Percentiles rank a stretch among this genome's conserved stretches.
These are phyloP conservation scores for Neoascochyta sp. DNA, from an alignment of 2,329 filamentous ascomycete genomes.

Conservation along the genomic window DNA sequence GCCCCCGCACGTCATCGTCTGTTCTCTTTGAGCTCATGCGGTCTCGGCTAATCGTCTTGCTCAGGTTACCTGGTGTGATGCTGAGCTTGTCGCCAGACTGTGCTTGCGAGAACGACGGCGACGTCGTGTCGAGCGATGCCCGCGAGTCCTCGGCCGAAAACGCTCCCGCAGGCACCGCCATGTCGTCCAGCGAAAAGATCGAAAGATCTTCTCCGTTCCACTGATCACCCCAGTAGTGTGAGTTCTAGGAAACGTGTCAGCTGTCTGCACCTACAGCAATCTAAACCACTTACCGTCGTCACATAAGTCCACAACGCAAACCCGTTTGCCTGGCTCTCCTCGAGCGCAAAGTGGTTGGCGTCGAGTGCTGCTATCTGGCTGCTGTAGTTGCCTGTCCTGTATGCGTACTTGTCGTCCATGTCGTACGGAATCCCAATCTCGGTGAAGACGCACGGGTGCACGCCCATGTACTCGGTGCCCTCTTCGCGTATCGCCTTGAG, in stretches of 20 bases:
- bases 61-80: conserved; percentile 73
- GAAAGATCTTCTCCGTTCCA: conserved; percentile 99
- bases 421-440: conserved; percentile 98
- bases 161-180: conserved; percentile 49
- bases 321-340: conserved; percentile 77
- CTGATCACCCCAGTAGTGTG: conserved; percentile 82
- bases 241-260: conserved; percentile 62
- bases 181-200: conserved; percentile 82
- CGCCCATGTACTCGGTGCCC: conserved; percentile 81
- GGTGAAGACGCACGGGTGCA: conserved; percentile 83
- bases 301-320: conserved; percentile 89
- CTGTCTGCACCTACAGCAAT: too few species aligned
- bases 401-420: conserved; percentile 95
- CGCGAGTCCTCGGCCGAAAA: conserved; percentile 53
- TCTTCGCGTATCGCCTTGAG: conserved; percentile 78
- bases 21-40: conserved; percentile 38
- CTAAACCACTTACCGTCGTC: conserved; percentile 54
- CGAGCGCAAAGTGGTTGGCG: conserved; percentile 90
- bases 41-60: conserved; percentile 63
- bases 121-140: conserved; percentile 47
- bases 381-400: conserved; percentile 91
- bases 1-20: conserved; percentile 51
- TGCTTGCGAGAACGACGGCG: conserved; percentile 54
- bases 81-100: conserved; percentile 46
- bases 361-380: conserved; percentile 91